Percentiles rank a stretch among this genome's conserved stretches.
Conservation (phyloP, 2,329 filamentous ascomycete genomes). For the Colletotrichum brevisporum region DNA sequence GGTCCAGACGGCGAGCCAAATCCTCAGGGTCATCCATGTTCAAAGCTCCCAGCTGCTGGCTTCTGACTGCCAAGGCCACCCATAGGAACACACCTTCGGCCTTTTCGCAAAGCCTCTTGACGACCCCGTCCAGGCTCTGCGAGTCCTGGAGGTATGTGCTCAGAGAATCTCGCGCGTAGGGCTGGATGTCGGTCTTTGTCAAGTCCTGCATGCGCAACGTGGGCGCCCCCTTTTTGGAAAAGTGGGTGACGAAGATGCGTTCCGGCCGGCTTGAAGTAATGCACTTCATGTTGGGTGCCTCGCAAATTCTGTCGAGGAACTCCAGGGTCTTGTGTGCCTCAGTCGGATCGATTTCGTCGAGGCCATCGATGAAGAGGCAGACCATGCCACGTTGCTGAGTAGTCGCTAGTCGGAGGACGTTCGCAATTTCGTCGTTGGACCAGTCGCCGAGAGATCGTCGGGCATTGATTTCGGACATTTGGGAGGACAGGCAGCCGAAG, state of each 20-base stretch:
- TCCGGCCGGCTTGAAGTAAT: background rate
- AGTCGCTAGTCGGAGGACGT: no score
- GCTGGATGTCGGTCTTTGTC: background rate
- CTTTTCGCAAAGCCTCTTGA: background rate
- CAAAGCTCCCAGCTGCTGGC: background rate
- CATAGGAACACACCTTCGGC: constrained; percentile 3
- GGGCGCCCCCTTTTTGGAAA: background rate
- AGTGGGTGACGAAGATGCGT: background rate
- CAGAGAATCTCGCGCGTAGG: background rate
- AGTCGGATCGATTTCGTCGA: background rate
- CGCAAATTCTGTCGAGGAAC: background rate
- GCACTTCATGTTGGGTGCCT: background rate
- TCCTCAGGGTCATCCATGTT: background rate
- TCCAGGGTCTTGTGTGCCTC: background rate
- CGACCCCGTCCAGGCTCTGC: background rate
- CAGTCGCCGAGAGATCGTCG: background rate
- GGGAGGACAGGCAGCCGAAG: background rate
- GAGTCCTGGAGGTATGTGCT: background rate
- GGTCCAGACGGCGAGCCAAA: background rate
- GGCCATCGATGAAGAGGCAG: background rate
- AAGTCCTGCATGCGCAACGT: background rate
- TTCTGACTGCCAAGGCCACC: background rate
- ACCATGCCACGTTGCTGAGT: background rate
- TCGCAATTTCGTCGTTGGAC: no score
- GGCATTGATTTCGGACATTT: rapidly evolving